Evolutionary conservation across 2,329 filamentous ascomycete species (phyloP).

Genomic region (Fusarium sp.): DNA sequence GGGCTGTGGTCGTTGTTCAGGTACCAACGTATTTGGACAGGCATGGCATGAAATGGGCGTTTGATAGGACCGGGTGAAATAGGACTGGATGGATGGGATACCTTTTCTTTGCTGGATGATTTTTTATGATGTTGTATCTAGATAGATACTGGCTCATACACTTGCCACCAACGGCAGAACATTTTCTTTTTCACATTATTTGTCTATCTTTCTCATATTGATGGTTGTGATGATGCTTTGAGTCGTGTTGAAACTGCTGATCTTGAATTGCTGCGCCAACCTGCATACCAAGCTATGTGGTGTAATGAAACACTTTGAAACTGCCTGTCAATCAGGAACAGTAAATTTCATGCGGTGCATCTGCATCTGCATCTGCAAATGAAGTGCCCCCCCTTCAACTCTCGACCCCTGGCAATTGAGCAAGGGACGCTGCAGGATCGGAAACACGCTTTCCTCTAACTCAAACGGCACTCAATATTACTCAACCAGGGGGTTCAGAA

Average conservation of each 20-base stretch:
- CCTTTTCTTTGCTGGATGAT: slow-evolving; percentile 39
- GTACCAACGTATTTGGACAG: slow-evolving; percentile 24
- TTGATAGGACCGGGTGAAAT: slow-evolving; percentile 42
- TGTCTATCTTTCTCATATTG: slow-evolving; percentile 5
- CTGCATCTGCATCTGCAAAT: slow-evolving; percentile 30
- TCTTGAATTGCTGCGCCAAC: slow-evolving; percentile 18
- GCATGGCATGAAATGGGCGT: slow-evolving; percentile 42
- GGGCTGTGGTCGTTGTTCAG: slow-evolving; percentile 30
- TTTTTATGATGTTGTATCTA: slow-evolving; percentile 51
- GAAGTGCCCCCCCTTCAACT: slow-evolving; percentile 2
- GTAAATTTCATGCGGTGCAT: slow-evolving; percentile 25
- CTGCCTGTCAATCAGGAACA: slow-evolving; percentile 26
- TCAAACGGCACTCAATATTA: slow-evolving; percentile 35
- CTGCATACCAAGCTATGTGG: slow-evolving; percentile 5
- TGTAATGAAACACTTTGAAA: slow-evolving; percentile 43
- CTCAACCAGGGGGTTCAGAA: slow-evolving; percentile 9
- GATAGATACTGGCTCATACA: slow-evolving; percentile 44
- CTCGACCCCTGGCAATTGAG: slow-evolving; percentile 9
- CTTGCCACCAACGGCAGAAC: slow-evolving; percentile 44
- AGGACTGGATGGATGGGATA: slow-evolving; percentile 37
- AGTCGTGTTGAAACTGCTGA: slow-evolving; percentile 23
- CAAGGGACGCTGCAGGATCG: slow-evolving; percentile 35
- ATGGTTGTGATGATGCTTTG: slow-evolving; percentile 8
- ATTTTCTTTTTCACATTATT: slow-evolving; percentile 33
- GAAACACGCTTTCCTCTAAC: slow-evolving; percentile 40